phyloP scores from a whole-genome alignment of 495 filamentous ascomycete species.

The Penicillium egyptiacum region DNA sequence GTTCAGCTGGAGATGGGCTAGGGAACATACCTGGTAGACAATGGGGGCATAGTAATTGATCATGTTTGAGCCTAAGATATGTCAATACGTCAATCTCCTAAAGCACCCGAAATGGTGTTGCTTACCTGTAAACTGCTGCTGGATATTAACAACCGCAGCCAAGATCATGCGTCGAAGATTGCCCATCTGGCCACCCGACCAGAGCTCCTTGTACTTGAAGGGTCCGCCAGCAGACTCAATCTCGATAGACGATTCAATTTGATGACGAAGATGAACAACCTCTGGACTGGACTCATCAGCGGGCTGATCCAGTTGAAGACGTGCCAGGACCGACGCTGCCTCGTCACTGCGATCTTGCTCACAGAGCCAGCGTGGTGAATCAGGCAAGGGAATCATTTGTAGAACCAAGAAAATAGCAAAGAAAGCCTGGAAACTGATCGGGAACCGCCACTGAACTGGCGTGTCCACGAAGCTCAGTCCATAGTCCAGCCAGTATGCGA shows the following conservation, averaged over 20 bases:
- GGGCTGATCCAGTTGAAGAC: constrained; percentile 23
- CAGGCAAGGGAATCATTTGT: constrained; percentile 63
- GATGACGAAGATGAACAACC: constrained; percentile 22
- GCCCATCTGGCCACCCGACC: constrained; percentile 37
- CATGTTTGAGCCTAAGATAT: constrained; percentile 50
- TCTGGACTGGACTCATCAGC: constrained; percentile 19
- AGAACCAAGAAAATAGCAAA: constrained; percentile 56
- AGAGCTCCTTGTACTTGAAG: constrained; percentile 41
- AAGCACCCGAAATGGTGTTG: background rate
- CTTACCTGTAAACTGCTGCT: constrained; percentile 40
- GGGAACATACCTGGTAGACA: constrained; percentile 42
- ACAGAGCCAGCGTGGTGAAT: constrained; percentile 57
- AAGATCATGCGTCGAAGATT: constrained; percentile 43
- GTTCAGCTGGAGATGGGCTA: background rate
- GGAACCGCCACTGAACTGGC: constrained; percentile 55
- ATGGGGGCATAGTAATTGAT: constrained; percentile 48
- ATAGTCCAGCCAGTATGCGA: constrained; percentile 57
- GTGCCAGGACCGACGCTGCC: constrained; percentile 53
- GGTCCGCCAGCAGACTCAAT: constrained; percentile 38
- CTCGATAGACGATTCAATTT: constrained; percentile 40
- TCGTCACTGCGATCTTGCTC: constrained; percentile 52
- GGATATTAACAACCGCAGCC: constrained; percentile 35
- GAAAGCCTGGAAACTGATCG: constrained; percentile 58
- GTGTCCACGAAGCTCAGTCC: constrained; percentile 52
- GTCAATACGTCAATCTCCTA: background rate